Base-by-base conservation (phyloP, 805 yeast species). In the Teunomyces barrocoloradensis region DNA sequence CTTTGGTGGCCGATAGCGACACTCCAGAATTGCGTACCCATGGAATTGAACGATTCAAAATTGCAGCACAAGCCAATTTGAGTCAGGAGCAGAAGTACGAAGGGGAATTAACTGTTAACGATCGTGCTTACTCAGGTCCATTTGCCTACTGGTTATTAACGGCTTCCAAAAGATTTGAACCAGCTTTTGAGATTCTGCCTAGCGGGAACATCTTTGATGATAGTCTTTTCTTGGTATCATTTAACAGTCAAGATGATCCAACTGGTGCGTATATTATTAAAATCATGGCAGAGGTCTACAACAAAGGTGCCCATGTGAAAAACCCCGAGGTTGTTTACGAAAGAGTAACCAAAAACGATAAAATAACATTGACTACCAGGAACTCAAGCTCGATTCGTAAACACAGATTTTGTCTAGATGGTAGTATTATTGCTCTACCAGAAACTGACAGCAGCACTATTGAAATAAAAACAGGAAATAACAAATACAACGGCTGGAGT, bases 1-100 rank as follows among this genome's bases (percentile, higher is more conserved):
- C 90, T 3, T 65, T 91, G 43, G 90, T 91, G 1, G 91, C 91
- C 27, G 85, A 85, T 47, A 81, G 91, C 44, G 92, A 89, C 53
- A 73, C 82, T 0, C 82, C 84, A 0, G 85, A 84, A 54, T 66
- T 85, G 61, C 72, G 90, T 25, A 72, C 73, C 43, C 69, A 75
- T 50, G 97, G 96, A 1, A 57, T 72, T 5, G 80, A 80, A 36
- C 67, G 96, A 46, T 91, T 91, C 64, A 68, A 75, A 49, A 64
- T 80, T 32, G 96, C 96, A 0, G 95, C 90, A 0, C 59, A 62
- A 25, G 57, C 69, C 9, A 78, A 87, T 32, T 60, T 88, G 18
- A 57, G 66, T 3, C 53, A 68, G 13, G 75, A 76, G 42, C 90
- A 82, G 40, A 56, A 53, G 15, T 87, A 83, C 60, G 57, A 65